Percentiles rank a stretch among this genome's conserved stretches.
These are phyloP conservation scores for Mediolabrus comicus DNA, from an alignment of 108 stramenopile genomes.

Conservation along the genomic window DNA sequence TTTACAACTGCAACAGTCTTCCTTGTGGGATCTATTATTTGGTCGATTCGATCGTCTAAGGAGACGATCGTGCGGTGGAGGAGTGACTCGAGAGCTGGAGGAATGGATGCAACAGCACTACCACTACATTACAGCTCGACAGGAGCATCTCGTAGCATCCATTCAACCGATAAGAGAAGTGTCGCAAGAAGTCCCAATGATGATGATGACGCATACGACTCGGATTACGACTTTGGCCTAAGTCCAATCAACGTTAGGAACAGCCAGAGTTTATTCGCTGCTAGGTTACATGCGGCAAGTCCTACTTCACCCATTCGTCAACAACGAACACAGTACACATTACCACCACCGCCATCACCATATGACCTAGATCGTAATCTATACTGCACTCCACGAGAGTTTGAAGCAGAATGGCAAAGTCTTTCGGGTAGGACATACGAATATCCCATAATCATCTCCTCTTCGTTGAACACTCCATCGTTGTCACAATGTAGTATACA, in stretches of 20 bases:
- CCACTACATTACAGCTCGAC: not conserved
- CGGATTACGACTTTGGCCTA: not conserved
- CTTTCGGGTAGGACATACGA: not conserved
- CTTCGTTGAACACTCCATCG: not conserved
- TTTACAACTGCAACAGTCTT: constrained; percentile 6
- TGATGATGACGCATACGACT: not conserved
- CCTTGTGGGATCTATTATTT: constrained; percentile 1
- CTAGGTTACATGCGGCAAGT: constrained; percentile 7
- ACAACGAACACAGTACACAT: not conserved
- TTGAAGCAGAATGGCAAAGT: constrained; percentile 16
- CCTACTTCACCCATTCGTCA: not conserved
- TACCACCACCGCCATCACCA: not conserved
- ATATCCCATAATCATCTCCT: not conserved
- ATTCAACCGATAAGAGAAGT: not conserved
- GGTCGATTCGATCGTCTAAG: constrained; percentile 4
- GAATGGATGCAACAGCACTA: not conserved
- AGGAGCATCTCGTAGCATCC: not conserved
- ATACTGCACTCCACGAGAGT: constrained; percentile 19
- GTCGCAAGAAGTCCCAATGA: not conserved
- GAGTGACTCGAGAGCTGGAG: not conserved
- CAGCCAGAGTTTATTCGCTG: constrained; percentile 3
- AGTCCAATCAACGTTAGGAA: not conserved
- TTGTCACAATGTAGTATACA: constrained; percentile 19
- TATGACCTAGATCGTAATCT: constrained; percentile 8
- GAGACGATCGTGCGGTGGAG: too few species aligned